Percentiles rank a stretch among this genome's conserved stretches.
Evolutionary conservation across 164 flowering plant genomes (phyloP).

Genomic region (Protea cynaroides): DNA sequence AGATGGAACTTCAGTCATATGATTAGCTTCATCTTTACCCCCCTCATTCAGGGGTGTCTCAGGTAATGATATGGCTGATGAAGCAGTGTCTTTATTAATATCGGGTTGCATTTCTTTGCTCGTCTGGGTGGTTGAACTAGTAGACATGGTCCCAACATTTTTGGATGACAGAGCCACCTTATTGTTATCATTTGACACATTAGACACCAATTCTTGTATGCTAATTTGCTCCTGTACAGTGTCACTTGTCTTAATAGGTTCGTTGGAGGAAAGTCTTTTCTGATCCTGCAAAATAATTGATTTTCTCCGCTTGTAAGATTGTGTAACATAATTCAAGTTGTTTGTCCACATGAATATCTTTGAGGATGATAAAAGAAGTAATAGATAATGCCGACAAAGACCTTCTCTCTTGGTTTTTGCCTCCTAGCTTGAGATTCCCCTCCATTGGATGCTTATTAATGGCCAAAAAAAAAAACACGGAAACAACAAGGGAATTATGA

Average conservation of each 20-base stretch:
- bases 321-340: not conserved
- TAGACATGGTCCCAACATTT: constrained; percentile 16
- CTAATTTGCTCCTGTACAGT: constrained; percentile 25
- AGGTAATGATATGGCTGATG: constrained; percentile 18
- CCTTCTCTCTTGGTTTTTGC: constrained; percentile 51
- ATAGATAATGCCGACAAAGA: constrained; percentile 12
- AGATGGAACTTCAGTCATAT: constrained; percentile 19
- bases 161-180: constrained; percentile 21
- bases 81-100: constrained; percentile 27
- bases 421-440: constrained; percentile 54
- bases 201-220: constrained; percentile 23
- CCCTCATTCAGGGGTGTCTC: constrained; percentile 22
- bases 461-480: constrained; percentile 10
- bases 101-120: constrained; percentile 23
- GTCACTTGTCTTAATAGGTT: constrained; percentile 32
- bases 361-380: not conserved
- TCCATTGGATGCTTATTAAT: constrained; percentile 48
- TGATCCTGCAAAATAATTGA: constrained; percentile 33
- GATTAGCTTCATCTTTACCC: constrained; percentile 25
- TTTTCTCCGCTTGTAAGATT: not conserved
- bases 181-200: constrained; percentile 27
- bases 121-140: constrained; percentile 16
- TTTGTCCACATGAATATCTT: not conserved
- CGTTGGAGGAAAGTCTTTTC: constrained; percentile 31
- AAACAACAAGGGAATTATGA: not conserved